Evolutionary conservation across 2,329 filamentous ascomycete genomes (phyloP), one percentile per base, ranked within the genome.

Genomic region (Colletotrichum navitas): DNA sequence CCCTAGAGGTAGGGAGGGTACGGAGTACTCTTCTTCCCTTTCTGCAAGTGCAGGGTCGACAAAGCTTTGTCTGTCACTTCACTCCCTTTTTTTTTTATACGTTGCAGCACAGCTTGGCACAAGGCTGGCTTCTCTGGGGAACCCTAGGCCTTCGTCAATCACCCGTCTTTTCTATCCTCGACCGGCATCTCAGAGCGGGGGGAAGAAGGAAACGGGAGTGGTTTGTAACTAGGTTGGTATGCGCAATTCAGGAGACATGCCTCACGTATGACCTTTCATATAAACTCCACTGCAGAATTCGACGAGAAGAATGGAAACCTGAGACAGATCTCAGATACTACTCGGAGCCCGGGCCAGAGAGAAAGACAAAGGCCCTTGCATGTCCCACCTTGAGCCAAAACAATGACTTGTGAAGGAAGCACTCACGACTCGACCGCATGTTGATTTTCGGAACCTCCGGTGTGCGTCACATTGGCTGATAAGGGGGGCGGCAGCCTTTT

Each of bases 301-400:
- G 10, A n/a, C 10, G 10, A 11, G 24, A 29, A 11, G 29, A 34
- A 49, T 62, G 68, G 21, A 51, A 51, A 49, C 41, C 63, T 29
- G 41, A 71, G 68, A 71, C 63, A 67, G 62, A 67, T 45, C 49
- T 67, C 63, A 59, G 65, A 18, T 59, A 29, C 61, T 34, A 36
- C 54, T 52, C 34, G 26, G 36, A 18, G 36, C 54, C 62, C n/a
- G 45, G 39, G 24, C 29, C 29, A 58, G 21, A 47, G 45, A 62
- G 24, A 71, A 43, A 61, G 21, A n/a, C 32, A 32, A 68, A 36
- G 18, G 21, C 49, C 63, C 26, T 62, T 55, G 32, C 55, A 59
- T 60, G 54, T 18, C 29, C 29, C 36, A 24, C n/a, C 12, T 34
- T 11, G 29, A 58, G 36, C 41, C 32, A 34, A 26, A n/a, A 29